phyloP scores from a whole-genome alignment of 768 basidiomycete species.

The Boletus speciosus region DNA sequence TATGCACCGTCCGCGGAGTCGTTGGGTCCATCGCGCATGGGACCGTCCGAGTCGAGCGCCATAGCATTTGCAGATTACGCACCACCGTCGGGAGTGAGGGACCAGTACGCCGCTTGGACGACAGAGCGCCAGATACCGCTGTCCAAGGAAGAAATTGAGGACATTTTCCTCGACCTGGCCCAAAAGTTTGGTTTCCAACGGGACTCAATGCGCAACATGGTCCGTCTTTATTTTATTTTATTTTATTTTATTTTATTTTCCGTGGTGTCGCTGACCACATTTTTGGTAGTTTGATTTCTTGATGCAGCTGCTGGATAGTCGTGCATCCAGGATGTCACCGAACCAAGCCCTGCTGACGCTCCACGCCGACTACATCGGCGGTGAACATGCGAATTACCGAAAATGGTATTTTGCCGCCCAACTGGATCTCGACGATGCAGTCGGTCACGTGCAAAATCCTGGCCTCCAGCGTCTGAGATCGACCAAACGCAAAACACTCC shows the following conservation, averaged over 20 bases:
- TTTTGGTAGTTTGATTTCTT: constrained; percentile 82
- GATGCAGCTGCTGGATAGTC: constrained; percentile 96
- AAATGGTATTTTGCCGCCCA: constrained; percentile 99
- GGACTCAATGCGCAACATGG: constrained; percentile 95
- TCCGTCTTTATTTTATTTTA: constrained; percentile 29
- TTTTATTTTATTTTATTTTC: constrained; percentile 12
- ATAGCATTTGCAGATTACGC: constrained; percentile 68
- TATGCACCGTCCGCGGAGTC: constrained; percentile 74
- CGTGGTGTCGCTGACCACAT: constrained; percentile 7
- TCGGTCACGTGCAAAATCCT: constrained; percentile 89
- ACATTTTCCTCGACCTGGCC: constrained; percentile 93
- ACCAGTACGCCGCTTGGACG: constrained; percentile 94
- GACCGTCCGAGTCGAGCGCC: constrained; percentile 63
- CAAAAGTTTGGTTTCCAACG: constrained; percentile 99
- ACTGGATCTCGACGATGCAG: constrained; percentile 95
- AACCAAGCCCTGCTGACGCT: constrained; percentile 92
- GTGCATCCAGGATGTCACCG: constrained; percentile 95
- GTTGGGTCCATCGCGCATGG: constrained; percentile 56
- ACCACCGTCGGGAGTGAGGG: constrained; percentile 54
- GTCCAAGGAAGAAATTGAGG: constrained; percentile 98
- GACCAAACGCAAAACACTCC: constrained; percentile 56
- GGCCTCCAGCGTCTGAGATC: constrained; percentile 83
- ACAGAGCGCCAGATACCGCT: constrained; percentile 91
- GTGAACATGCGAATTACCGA: constrained; percentile 96
- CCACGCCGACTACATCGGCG: constrained; percentile 98